Percentiles rank a stretch among this genome's conserved stretches.
Conservation (phyloP, 2,329 filamentous ascomycete genomes). For the Talaromyces sp. region DNA sequence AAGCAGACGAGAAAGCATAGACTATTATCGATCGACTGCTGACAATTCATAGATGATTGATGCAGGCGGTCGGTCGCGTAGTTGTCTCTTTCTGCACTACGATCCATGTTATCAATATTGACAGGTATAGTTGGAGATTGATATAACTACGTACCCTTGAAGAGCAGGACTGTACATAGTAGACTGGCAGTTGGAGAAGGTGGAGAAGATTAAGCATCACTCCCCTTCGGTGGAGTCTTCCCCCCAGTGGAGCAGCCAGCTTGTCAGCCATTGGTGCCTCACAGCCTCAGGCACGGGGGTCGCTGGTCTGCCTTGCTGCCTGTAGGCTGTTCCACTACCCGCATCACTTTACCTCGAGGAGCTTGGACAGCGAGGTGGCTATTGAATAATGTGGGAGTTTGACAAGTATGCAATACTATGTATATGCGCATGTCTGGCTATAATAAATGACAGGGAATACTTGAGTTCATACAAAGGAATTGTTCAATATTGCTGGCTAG, state of each 20-base stretch:
- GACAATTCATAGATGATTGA: background rate
- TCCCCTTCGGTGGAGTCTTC: background rate
- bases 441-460: background rate
- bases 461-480: background rate
- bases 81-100: background rate
- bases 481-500: background rate
- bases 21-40: background rate
- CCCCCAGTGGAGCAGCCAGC: background rate
- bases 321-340: background rate
- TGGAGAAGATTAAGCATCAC: background rate
- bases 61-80: background rate
- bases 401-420: background rate
- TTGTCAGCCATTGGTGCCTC: background rate
- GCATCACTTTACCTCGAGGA: slow-evolving; percentile 1
- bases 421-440: background rate
- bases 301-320: slow-evolving; percentile 3
- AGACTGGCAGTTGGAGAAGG: background rate
- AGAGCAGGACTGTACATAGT: background rate
- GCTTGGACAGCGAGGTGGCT: background rate
- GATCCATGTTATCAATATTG: background rate
- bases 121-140: background rate
- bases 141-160: background rate
- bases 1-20: background rate
- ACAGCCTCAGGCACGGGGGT: slow-evolving; percentile 5
- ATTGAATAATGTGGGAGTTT: background rate